A percentile compares a stretch with the other conserved stretches of the same genome.
Evolutionary conservation across 2,329 filamentous ascomycete species (phyloP).

Genomic region (Cylindrodendrum hubeiense): DNA sequence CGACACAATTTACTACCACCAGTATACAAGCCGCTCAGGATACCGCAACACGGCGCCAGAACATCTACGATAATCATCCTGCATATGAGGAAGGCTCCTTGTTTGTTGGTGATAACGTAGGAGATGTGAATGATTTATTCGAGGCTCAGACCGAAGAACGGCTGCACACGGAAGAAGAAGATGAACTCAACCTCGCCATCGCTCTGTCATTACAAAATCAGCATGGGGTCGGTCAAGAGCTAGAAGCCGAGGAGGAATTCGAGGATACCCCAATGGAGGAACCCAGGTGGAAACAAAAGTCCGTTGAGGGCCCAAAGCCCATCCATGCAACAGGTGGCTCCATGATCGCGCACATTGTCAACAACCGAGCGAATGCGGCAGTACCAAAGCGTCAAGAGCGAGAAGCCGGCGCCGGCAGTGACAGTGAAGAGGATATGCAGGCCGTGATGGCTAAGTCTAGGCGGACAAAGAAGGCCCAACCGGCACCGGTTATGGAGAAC

Average conservation of each 20-base stretch:
- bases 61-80: constrained; percentile 41
- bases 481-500: constrained; percentile 59
- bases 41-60: constrained; percentile 43
- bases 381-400: constrained; percentile 57
- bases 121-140: constrained; percentile 31
- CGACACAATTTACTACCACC: constrained; percentile 34
- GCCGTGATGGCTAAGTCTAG: constrained; percentile 80
- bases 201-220: constrained; percentile 84
- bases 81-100: constrained; percentile 62
- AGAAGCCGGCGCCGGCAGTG: constrained; percentile 61
- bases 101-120: constrained; percentile 52
- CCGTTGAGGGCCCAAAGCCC: constrained; percentile 63
- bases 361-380: constrained; percentile 76
- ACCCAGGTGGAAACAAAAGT: constrained; percentile 69
- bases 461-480: constrained; percentile 62
- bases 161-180: constrained; percentile 56
- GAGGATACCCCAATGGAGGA: constrained; percentile 61
- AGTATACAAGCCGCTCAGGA: constrained; percentile 43
- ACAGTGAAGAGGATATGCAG: constrained; percentile 85
- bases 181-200: constrained; percentile 84
- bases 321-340: constrained; percentile 65
- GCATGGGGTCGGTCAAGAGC: constrained; percentile 54
- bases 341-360: constrained; percentile 80
- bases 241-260: constrained; percentile 58
- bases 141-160: constrained; percentile 52